A percentile compares a stretch with the other conserved stretches of the same genome.
phyloP scores from a whole-genome alignment of 2,329 filamentous ascomycete genomes.

The Chaetomiaceae sp. region DNA sequence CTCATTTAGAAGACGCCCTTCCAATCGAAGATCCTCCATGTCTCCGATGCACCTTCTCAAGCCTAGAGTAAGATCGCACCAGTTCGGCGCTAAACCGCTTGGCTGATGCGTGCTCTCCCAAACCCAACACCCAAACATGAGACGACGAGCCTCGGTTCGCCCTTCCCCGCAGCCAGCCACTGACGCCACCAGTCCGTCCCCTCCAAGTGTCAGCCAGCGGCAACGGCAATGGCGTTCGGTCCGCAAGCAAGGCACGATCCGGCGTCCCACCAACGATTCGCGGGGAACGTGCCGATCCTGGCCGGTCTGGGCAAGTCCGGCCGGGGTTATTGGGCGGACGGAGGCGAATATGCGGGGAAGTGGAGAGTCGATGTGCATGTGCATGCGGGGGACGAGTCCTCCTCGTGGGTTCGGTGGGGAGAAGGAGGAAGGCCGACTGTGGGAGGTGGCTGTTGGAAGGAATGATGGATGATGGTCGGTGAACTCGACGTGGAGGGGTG shows the following conservation, averaged over 20 bases:
- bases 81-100: background rate
- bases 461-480: background rate
- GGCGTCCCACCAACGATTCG: background rate
- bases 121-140: no score
- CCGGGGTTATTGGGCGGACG: no score
- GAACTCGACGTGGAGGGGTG: no score
- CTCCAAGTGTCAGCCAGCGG: no score
- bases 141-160: background rate
- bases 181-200: background rate
- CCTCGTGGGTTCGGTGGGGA: background rate
- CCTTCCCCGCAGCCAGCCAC: constrained; percentile 1
- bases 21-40: no score
- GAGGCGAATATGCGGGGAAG: constrained; percentile 9
- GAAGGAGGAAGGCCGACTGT: background rate
- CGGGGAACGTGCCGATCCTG: background rate
- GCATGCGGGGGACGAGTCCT: background rate
- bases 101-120: background rate
- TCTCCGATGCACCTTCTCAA: no score
- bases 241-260: background rate
- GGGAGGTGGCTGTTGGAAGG: background rate
- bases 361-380: background rate
- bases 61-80: no score
- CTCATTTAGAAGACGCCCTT: no score
- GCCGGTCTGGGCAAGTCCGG: background rate
- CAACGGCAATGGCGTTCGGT: constrained; percentile 9